Percentiles rank a stretch among this genome's conserved stretches.
phyloP scores from a whole-genome alignment of 495 filamentous ascomycete genomes.

The Podospora australis region DNA sequence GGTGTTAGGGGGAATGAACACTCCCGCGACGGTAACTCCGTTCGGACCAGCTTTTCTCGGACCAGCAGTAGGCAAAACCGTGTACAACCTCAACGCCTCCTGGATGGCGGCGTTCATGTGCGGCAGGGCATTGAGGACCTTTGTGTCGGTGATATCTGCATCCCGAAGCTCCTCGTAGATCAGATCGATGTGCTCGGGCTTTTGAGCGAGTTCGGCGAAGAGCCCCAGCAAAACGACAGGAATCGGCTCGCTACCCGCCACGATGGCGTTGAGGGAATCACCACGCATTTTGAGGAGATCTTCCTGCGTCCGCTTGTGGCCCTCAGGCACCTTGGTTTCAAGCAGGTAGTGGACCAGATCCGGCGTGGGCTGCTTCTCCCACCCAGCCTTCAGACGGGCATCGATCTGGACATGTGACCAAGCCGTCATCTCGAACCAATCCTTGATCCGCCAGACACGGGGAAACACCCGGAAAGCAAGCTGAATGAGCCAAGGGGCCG shows the following conservation, averaged over 20 bases:
- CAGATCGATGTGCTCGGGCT: not conserved
- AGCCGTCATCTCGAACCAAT: conserved; percentile 27
- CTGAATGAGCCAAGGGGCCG: conserved; percentile 34
- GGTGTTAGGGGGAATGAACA: conserved; percentile 36
- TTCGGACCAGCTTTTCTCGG: conserved; percentile 37
- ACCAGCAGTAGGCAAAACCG: conserved; percentile 40
- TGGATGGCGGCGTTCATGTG: conserved; percentile 46
- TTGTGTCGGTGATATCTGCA: not conserved
- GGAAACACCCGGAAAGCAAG: conserved; percentile 25
- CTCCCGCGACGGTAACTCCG: conserved; percentile 39
- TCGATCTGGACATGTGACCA: conserved; percentile 32
- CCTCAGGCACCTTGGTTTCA: too few species aligned
- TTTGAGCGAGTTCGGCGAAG: not conserved
- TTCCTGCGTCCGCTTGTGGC: too few species aligned
- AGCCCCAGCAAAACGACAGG: not conserved
- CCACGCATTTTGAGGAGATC: too few species aligned
- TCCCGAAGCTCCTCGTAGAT: not conserved
- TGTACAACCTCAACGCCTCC: conserved; percentile 49
- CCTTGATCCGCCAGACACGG: conserved; percentile 21
- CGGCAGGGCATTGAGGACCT: conserved; percentile 3
- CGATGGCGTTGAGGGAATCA: conserved; percentile 3
- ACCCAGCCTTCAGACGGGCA: conserved; percentile 18
- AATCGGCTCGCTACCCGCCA: conserved; percentile 4
- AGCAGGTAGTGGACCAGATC: too few species aligned
- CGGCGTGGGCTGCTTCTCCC: not conserved